Evolutionary conservation across 352 stramenopile species (phyloP).

Genomic region (Globisporangium solare): DNA sequence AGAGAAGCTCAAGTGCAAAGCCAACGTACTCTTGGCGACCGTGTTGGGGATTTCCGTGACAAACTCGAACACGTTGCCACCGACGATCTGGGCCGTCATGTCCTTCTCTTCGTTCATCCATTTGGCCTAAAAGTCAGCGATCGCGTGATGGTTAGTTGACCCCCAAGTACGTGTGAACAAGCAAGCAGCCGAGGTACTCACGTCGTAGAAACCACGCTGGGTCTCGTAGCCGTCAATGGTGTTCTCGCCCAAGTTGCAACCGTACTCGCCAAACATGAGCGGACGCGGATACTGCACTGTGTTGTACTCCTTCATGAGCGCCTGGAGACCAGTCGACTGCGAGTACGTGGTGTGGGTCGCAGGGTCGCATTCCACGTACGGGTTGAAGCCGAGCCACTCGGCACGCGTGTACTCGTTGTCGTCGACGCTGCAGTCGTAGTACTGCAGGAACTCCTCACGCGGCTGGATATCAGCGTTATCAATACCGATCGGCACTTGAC

Average conservation of each 20-base stretch:
- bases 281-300: slow-evolving; percentile 29
- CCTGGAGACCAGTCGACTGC: slow-evolving; percentile 35
- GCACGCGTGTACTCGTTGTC: slow-evolving; percentile 37
- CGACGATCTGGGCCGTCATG: slow-evolving; percentile 72
- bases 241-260: slow-evolving; percentile 46
- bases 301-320: slow-evolving; percentile 45
- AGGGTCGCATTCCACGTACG: slow-evolving; percentile 54
- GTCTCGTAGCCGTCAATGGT: slow-evolving; percentile 47
- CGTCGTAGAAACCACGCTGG: slow-evolving; percentile 45
- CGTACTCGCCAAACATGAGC: slow-evolving; percentile 58
- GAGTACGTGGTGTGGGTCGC: slow-evolving; percentile 28
- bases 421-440: slow-evolving; percentile 43
- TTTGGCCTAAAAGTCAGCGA: slow-evolving; percentile 39
- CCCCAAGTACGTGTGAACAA: not conserved
- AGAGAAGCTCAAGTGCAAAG: not conserved
- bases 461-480: slow-evolving; percentile 43
- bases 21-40: slow-evolving; percentile 12
- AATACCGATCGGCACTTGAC: slow-evolving; percentile 40
- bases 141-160: not conserved
- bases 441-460: slow-evolving; percentile 33
- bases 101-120: slow-evolving; percentile 83
- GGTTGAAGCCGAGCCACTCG: slow-evolving; percentile 49
- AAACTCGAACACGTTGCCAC: slow-evolving; percentile 82
- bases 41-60: slow-evolving; percentile 64
- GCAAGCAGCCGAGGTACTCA: not conserved